These are phyloP conservation scores for Wickerhamomyces subpelliculosus DNA, from an alignment of 805 yeast species.

Conservation along the genomic window DNA sequence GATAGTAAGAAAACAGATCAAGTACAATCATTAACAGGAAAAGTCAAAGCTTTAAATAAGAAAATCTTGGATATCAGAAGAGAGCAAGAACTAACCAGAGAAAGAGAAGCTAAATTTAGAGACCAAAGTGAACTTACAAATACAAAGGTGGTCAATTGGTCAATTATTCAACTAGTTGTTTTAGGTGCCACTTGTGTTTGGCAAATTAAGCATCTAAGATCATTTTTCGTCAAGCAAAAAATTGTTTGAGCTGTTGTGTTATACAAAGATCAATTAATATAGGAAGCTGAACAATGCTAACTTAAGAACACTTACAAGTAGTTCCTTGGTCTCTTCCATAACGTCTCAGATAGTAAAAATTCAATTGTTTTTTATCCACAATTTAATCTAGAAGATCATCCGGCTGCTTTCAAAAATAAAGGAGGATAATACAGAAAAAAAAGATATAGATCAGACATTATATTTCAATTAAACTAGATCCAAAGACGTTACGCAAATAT, in stretches of 20 bases:
- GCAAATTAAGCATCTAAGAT: slow-evolving; percentile 68
- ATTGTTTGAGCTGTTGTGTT: slow-evolving; percentile 20
- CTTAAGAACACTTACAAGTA: too few relatives aligned
- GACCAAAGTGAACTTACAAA: slow-evolving; percentile 66
- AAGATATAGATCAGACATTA: too few relatives aligned
- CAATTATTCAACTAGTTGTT: slow-evolving; percentile 56
- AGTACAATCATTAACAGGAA: slow-evolving; percentile 47
- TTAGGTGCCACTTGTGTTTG: slow-evolving; percentile 63
- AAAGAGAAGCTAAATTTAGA: slow-evolving; percentile 69
- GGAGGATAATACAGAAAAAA: too few relatives aligned
- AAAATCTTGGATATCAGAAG: slow-evolving; percentile 55
- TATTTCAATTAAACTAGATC: too few relatives aligned
- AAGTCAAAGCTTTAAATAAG: slow-evolving; percentile 47
- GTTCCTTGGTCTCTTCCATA: too few relatives aligned
- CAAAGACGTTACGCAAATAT: too few relatives aligned
- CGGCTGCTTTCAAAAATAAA: too few relatives aligned
- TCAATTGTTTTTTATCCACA: too few relatives aligned
- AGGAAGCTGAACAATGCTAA: too few relatives aligned
- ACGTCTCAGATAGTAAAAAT: too few relatives aligned
- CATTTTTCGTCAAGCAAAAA: slow-evolving; percentile 75
- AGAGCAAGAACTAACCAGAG: slow-evolving; percentile 64
- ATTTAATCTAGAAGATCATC: too few relatives aligned
- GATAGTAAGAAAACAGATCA: slow-evolving; percentile 62
- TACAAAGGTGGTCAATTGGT: slow-evolving; percentile 67
- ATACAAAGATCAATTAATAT: not conserved